These are phyloP conservation scores for Syzygium grande DNA, from an alignment of 345 rosid genomes.

Conservation along the genomic window DNA sequence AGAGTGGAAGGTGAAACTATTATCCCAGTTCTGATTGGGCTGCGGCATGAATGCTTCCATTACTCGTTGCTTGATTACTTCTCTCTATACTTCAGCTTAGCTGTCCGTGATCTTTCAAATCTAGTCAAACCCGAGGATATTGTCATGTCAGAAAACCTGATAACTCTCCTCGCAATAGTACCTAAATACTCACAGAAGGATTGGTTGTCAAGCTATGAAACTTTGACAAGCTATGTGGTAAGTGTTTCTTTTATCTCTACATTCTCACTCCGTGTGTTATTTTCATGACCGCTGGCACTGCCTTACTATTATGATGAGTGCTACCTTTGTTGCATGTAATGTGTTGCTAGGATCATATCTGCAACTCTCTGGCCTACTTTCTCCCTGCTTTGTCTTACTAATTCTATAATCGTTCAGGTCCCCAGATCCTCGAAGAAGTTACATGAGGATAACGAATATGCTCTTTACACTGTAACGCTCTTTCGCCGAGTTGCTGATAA, in stretches of 20 bases:
- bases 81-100: slow-evolving; percentile 53
- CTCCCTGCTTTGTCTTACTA: background rate
- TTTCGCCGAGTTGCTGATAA: slow-evolving; percentile 93
- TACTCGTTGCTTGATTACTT: background rate
- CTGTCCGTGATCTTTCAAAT: slow-evolving; percentile 96
- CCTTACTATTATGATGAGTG: background rate
- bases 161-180: slow-evolving; percentile 78
- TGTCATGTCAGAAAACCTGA: slow-evolving; percentile 69
- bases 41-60: background rate
- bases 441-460: slow-evolving; percentile 96
- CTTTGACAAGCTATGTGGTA: slow-evolving; percentile 91
- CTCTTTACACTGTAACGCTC: slow-evolving; percentile 82
- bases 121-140: slow-evolving; percentile 91
- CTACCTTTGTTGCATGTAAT: background rate
- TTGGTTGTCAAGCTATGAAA: slow-evolving; percentile 91
- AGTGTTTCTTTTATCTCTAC: slow-evolving; percentile 8
- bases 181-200: slow-evolving; percentile 98
- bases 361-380: background rate
- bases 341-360: background rate
- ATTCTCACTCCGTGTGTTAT: background rate
- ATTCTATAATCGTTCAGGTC: slow-evolving; percentile 45
- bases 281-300: background rate
- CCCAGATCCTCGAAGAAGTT: slow-evolving; percentile 93
- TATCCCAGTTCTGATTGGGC: background rate
- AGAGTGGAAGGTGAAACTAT: slow-evolving; percentile 77